Conservation (phyloP, 192 early-diverging fungal species). For the Coemansia sp. region DNA sequence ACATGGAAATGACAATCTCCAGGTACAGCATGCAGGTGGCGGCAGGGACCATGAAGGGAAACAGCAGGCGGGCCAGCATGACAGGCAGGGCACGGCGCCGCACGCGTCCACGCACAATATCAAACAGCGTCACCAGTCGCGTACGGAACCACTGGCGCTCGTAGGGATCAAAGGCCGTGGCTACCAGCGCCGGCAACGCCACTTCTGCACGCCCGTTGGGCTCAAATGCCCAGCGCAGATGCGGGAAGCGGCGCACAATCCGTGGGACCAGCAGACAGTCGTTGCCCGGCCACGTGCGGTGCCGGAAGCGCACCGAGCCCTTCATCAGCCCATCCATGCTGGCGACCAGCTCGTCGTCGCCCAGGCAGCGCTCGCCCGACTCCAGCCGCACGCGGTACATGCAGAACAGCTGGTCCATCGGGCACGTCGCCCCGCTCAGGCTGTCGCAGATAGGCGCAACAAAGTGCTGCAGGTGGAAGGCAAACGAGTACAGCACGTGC, state of each 20-base stretch:
- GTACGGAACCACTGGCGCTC: conserved; percentile 53
- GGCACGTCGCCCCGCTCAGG: conserved; percentile 31
- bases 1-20: conserved; percentile 48
- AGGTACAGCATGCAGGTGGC: conserved; percentile 53
- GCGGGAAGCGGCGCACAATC: conserved; percentile 32
- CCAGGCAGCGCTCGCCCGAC: conserved; percentile 35
- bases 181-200: conserved; percentile 19
- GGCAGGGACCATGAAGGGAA: conserved; percentile 39
- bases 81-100: conserved; percentile 33
- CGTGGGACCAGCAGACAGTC: conserved; percentile 50
- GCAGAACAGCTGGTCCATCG: conserved; percentile 47
- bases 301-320: conserved; percentile 36
- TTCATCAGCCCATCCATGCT: conserved; percentile 47
- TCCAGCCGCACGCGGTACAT: conserved; percentile 46
- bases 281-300: conserved; percentile 50
- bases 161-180: conserved; percentile 39
- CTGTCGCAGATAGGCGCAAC: conserved; percentile 49
- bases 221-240: conserved; percentile 47
- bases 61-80: conserved; percentile 34
- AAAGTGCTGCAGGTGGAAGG: conserved; percentile 49
- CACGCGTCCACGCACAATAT: conserved; percentile 34
- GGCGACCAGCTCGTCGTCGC: conserved; percentile 42
- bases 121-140: conserved; percentile 40
- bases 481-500: conserved; percentile 35
- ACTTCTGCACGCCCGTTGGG: conserved; percentile 47